phyloP scores from a whole-genome alignment of 2,329 filamentous ascomycete species.

The Dothiorella sarmentorum region DNA sequence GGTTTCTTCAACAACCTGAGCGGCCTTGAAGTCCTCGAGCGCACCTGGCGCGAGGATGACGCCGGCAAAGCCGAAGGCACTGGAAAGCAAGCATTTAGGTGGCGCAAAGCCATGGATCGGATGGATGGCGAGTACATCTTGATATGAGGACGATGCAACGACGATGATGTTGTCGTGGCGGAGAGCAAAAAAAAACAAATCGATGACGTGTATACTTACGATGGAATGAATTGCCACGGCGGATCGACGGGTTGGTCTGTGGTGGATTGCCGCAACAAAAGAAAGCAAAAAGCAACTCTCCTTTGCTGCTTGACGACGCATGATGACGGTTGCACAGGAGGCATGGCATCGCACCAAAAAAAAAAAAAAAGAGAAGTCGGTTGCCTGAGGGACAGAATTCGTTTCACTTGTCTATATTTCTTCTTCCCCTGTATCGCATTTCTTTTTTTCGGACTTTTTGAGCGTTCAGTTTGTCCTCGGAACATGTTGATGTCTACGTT shows the following conservation, averaged over 20 bases:
- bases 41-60: constrained; percentile 67
- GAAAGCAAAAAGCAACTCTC: not conserved
- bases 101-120: constrained; percentile 50
- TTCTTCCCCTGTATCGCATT: not conserved
- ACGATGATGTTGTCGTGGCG: not conserved
- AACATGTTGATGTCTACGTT: not conserved
- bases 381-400: not conserved
- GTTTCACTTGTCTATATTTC: not conserved
- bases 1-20: constrained; percentile 93
- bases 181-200: not conserved
- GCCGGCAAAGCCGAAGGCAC: constrained; percentile 23
- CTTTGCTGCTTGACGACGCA: not conserved
- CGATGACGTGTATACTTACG: not conserved
- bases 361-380: too few species aligned
- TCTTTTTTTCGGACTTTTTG: not conserved
- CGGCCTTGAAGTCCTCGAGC: constrained; percentile 79
- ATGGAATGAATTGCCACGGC: not conserved
- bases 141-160: constrained; percentile 35
- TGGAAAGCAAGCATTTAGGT: constrained; percentile 45
- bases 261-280: not conserved
- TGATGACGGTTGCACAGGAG: not conserved
- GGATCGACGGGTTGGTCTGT: not conserved
- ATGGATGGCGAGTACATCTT: constrained; percentile 52
- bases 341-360: too few species aligned
- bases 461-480: not conserved